phyloP scores from a whole-genome alignment of 108 stramenopile genomes.

The Cyclotella sp. region DNA sequence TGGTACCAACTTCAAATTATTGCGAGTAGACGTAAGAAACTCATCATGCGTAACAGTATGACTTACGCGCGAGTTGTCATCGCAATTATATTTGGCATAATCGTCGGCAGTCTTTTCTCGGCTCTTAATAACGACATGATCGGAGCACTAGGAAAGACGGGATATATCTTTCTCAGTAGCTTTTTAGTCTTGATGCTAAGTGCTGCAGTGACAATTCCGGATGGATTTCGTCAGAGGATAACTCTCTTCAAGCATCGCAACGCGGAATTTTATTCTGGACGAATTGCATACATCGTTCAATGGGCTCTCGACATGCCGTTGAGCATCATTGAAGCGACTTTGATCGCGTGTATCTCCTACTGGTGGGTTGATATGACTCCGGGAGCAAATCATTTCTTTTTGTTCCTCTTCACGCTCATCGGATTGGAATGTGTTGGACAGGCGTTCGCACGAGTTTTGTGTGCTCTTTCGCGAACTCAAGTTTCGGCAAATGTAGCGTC shows the following conservation, averaged over 20 bases:
- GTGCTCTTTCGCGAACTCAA: conserved; percentile 47
- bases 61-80: conserved; percentile 52
- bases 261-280: conserved; percentile 47
- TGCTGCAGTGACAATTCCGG: conserved; percentile 51
- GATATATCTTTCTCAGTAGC: conserved; percentile 47
- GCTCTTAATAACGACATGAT: conserved; percentile 18
- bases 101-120: conserved; percentile 51
- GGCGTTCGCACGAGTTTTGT: conserved; percentile 49
- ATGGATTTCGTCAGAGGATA: conserved; percentile 42
- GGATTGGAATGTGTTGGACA: conserved; percentile 51
- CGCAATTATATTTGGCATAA: conserved; percentile 49
- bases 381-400: conserved; percentile 44
- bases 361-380: conserved; percentile 54
- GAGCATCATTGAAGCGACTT: conserved; percentile 40
- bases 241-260: conserved; percentile 53
- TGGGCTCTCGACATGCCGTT: conserved; percentile 40
- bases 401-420: conserved; percentile 50
- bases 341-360: conserved; percentile 52
- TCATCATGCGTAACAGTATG: conserved; percentile 49
- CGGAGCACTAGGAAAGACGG: conserved; percentile 44
- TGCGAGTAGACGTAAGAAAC: conserved; percentile 36
- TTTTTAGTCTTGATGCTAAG: conserved; percentile 57
- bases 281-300: conserved; percentile 31
- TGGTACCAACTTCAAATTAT: conserved; percentile 37
- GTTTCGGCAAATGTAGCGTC: conserved; percentile 48